phyloP scores from a whole-genome alignment of 805 yeast genomes.

The Jamesozyma rosinii region DNA sequence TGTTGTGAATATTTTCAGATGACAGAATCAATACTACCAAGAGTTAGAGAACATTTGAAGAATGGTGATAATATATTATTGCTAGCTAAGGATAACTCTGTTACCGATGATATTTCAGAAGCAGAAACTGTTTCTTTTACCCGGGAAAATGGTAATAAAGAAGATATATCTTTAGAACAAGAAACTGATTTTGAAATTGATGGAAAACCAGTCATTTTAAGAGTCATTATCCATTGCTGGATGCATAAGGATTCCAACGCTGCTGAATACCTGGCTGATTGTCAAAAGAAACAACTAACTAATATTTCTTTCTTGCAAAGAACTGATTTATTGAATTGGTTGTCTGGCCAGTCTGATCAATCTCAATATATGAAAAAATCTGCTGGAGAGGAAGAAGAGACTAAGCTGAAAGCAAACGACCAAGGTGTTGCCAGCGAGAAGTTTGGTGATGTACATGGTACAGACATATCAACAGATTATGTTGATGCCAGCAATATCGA shows the following conservation, averaged over 20 bases:
- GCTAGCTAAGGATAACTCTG: constrained; percentile 13
- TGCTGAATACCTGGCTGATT: constrained; percentile 70
- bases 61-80: constrained; percentile 13
- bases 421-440: not conserved
- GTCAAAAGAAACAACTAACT: constrained; percentile 52
- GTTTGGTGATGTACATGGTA: constrained; percentile 1
- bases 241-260: constrained; percentile 59
- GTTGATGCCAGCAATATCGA: constrained; percentile 19
- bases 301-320: constrained; percentile 78
- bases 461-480: not conserved
- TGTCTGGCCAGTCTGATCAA: constrained; percentile 55
- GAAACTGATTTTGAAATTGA: constrained; percentile 50
- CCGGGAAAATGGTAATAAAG: constrained; percentile 6
- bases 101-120: constrained; percentile 31
- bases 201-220: constrained; percentile 40
- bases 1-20: not conserved
- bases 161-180: constrained; percentile 33
- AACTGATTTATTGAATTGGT: constrained; percentile 75
- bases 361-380: constrained; percentile 42
- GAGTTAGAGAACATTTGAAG: constrained; percentile 16
- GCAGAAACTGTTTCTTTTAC: constrained; percentile 29
- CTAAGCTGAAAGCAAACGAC: not conserved
- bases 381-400: not conserved
- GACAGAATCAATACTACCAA: constrained; percentile 3
- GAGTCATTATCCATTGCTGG: constrained; percentile 72